Conservation (phyloP, 371 early-diverging fungal genomes). For the Umbelopsis sp. region DNA sequence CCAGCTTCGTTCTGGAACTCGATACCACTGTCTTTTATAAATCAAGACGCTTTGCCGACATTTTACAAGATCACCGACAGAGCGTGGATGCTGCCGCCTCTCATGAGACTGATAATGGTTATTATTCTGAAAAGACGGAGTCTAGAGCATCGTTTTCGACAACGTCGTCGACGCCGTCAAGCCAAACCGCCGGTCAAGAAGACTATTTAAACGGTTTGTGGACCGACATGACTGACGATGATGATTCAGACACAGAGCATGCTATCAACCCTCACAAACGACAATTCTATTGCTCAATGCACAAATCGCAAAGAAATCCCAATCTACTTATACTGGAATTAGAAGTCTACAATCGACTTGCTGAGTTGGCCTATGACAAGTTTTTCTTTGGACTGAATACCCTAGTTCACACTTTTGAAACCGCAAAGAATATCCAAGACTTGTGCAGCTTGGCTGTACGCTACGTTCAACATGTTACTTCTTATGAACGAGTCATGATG, state of each 20-base stretch:
- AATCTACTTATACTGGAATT: conserved; percentile 7
- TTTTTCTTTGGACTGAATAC: conserved; percentile 17
- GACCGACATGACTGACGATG: neutral
- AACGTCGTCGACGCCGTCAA: neutral
- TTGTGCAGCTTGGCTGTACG: conserved; percentile 8
- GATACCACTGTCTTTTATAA: conserved; percentile 5
- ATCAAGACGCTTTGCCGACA: neutral
- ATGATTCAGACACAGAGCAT: conserved; percentile 7
- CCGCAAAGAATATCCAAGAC: conserved; percentile 8
- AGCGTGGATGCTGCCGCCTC: neutral
- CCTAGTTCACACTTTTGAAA: conserved; percentile 13
- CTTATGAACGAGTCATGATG: conserved; percentile 18
- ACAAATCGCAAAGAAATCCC: neutral
- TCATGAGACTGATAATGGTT: neutral
- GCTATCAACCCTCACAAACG: neutral
- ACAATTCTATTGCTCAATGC: conserved; percentile 16
- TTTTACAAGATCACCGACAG: neutral
- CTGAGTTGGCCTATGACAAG: conserved; percentile 6
- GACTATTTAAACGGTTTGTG: neutral
- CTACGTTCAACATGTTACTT: conserved; percentile 10
- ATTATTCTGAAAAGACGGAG: conserved; percentile 3
- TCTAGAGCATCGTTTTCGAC: neutral
- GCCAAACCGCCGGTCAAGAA: neutral
- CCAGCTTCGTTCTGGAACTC: neutral
- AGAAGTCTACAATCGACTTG: conserved; percentile 7